These are phyloP conservation scores for Aspergillus diversus DNA, from an alignment of 495 filamentous ascomycete species.

Conservation along the genomic window DNA sequence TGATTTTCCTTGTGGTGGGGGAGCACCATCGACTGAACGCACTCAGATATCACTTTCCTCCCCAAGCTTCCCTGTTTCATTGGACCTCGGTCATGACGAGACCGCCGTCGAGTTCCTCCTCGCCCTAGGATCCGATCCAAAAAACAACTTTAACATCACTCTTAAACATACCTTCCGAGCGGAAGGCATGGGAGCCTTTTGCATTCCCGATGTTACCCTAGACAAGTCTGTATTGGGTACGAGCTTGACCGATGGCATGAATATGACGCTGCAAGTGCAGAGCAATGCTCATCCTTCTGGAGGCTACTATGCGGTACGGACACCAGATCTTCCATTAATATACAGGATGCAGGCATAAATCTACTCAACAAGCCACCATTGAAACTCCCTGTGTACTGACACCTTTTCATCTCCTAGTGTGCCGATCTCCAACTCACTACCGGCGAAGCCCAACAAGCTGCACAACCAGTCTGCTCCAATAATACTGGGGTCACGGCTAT, in stretches of 20 bases:
- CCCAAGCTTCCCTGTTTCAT: slow-evolving; percentile 54
- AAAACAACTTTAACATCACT: slow-evolving; percentile 57
- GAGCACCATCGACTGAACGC: slow-evolving; percentile 51
- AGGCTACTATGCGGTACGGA: slow-evolving; percentile 58
- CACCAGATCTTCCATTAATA: no score
- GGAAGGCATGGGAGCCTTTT: slow-evolving; percentile 59
- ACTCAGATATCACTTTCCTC: slow-evolving; percentile 51
- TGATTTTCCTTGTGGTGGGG: slow-evolving; percentile 62
- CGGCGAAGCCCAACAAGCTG: slow-evolving; percentile 31
- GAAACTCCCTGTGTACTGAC: slow-evolving; percentile 5
- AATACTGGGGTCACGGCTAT: slow-evolving; percentile 49
- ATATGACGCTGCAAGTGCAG: slow-evolving; percentile 68
- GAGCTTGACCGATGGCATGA: slow-evolving; percentile 50
- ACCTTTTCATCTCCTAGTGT: slow-evolving; percentile 44
- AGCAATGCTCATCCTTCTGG: slow-evolving; percentile 54
- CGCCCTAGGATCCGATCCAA: slow-evolving; percentile 55
- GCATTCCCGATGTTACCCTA: slow-evolving; percentile 51
- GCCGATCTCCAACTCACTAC: slow-evolving; percentile 62
- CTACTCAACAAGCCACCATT: background rate
- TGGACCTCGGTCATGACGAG: slow-evolving; percentile 60
- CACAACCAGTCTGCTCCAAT: slow-evolving; percentile 50
- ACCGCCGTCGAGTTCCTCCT: slow-evolving; percentile 60
- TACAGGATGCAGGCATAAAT: no score
- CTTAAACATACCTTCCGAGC: slow-evolving; percentile 52
- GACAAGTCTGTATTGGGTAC: slow-evolving; percentile 37